phyloP scores from a whole-genome alignment of 1,284 basidiomycete species.

The Heliocybe sulcata region DNA sequence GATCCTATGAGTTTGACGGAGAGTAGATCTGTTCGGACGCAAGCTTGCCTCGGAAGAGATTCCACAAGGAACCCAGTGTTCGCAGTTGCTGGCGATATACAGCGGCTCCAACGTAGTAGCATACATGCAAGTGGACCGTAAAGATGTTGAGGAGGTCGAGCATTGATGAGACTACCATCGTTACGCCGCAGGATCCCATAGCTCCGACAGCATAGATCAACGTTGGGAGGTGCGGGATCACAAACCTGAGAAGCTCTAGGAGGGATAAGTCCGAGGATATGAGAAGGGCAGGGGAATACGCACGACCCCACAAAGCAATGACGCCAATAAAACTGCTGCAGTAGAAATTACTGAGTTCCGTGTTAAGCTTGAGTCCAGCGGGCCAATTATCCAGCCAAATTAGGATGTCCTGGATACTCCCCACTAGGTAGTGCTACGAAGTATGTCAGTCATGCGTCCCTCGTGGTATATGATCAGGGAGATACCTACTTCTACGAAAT shows the following conservation, averaged over 20 bases:
- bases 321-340: slow-evolving; percentile 9
- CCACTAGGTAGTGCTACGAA: not conserved
- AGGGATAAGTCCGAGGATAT: slow-evolving; percentile 4
- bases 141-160: slow-evolving; percentile 58
- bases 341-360: slow-evolving; percentile 47
- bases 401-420: slow-evolving; percentile 27
- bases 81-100: slow-evolving; percentile 62
- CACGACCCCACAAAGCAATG: slow-evolving; percentile 11
- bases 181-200: slow-evolving; percentile 58
- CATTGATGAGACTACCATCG: slow-evolving; percentile 59
- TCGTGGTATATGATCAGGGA: not conserved
- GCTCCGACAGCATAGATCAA: slow-evolving; percentile 46
- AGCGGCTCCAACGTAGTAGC: slow-evolving; percentile 59
- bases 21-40: not conserved
- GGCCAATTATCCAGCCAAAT: slow-evolving; percentile 95
- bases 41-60: slow-evolving; percentile 83
- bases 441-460: not conserved
- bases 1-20: slow-evolving; percentile 3
- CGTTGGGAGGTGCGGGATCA: slow-evolving; percentile 35
- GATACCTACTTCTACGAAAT: not conserved
- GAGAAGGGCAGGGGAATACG: slow-evolving; percentile 6
- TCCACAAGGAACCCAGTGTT: slow-evolving; percentile 73
- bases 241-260: slow-evolving; percentile 27
- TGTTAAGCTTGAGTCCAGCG: slow-evolving; percentile 93
- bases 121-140: slow-evolving; percentile 70